These are phyloP conservation scores for Starmerella stigmatis DNA, from an alignment of 805 yeast species.

Conservation along the genomic window DNA sequence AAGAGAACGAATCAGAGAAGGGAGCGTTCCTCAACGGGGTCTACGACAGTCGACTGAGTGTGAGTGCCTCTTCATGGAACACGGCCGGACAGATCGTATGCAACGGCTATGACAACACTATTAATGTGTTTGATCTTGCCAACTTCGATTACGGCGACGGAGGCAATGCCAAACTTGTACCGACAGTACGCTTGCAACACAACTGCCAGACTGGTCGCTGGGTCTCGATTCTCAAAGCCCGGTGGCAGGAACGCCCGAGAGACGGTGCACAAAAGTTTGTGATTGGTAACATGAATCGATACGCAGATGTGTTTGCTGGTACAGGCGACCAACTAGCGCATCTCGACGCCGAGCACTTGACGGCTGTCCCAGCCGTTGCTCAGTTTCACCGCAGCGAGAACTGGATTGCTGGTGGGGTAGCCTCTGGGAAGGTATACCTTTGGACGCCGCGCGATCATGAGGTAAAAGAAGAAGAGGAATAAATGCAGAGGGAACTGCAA, in stretches of 20 bases:
- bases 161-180: constrained; percentile 34
- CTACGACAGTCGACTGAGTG: constrained; percentile 65
- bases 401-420: constrained; percentile 90
- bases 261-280: constrained; percentile 75
- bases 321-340: constrained; percentile 73
- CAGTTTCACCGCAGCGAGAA: constrained; percentile 74
- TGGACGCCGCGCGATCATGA: constrained; percentile 25
- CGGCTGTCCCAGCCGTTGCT: constrained; percentile 89
- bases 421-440: constrained; percentile 78
- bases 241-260: constrained; percentile 67
- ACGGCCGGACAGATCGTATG: constrained; percentile 59
- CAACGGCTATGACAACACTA: constrained; percentile 85
- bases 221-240: constrained; percentile 84
- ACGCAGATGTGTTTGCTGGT: constrained; percentile 69
- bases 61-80: constrained; percentile 80
- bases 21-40: constrained; percentile 39
- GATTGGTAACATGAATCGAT: constrained; percentile 88
- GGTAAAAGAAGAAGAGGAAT: not conserved
- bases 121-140: constrained; percentile 54
- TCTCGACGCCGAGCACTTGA: constrained; percentile 48
- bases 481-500: too few relatives aligned
- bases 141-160: constrained; percentile 25
- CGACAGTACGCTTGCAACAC: constrained; percentile 58
- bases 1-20: constrained; percentile 16
- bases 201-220: constrained; percentile 96